phyloP scores from a whole-genome alignment of 2,329 filamentous ascomycete genomes.

The Diaporthe ampelina region DNA sequence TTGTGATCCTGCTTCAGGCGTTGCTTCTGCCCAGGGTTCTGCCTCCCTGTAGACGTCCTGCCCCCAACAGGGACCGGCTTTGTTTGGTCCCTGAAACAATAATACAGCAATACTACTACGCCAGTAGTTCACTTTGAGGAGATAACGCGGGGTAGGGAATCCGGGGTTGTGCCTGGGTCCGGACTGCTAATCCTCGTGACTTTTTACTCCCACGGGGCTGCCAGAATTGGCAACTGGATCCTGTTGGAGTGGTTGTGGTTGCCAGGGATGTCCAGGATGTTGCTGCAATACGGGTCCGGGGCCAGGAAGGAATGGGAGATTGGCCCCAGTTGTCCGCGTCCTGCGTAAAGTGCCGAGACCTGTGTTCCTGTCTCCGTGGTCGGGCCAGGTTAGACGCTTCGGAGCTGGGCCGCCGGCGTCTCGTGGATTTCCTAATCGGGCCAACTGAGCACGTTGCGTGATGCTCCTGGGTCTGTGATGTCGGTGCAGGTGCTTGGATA shows the following conservation, averaged over 20 bases:
- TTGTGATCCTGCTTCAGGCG: not conserved
- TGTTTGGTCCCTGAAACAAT: constrained; percentile 1
- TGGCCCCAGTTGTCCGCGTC: constrained; percentile 23
- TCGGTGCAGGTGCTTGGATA: not conserved
- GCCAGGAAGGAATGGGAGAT: not conserved
- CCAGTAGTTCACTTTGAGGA: not conserved
- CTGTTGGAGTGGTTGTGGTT: not conserved
- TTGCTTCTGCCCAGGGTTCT: not conserved
- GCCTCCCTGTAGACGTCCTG: not conserved
- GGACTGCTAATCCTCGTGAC: constrained; percentile 19
- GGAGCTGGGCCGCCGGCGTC: constrained; percentile 39
- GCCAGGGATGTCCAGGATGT: constrained; percentile 7
- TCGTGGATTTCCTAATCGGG: constrained; percentile 40
- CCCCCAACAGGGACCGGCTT: not conserved
- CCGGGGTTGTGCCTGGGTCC: not conserved
- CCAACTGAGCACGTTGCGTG: constrained; percentile 7
- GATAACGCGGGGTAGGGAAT: constrained; percentile 31
- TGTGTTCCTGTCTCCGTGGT: constrained; percentile 1
- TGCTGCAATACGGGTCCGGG: constrained; percentile 17
- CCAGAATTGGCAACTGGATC: constrained; percentile 29
- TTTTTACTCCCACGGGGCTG: constrained; percentile 28
- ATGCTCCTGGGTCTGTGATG: constrained; percentile 12
- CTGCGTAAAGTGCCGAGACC: constrained; percentile 36
- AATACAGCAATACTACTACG: not conserved
- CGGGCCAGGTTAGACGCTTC: constrained; percentile 32